phyloP scores from a whole-genome alignment of 345 rosid genomes.

The Brassica nigra region DNA sequence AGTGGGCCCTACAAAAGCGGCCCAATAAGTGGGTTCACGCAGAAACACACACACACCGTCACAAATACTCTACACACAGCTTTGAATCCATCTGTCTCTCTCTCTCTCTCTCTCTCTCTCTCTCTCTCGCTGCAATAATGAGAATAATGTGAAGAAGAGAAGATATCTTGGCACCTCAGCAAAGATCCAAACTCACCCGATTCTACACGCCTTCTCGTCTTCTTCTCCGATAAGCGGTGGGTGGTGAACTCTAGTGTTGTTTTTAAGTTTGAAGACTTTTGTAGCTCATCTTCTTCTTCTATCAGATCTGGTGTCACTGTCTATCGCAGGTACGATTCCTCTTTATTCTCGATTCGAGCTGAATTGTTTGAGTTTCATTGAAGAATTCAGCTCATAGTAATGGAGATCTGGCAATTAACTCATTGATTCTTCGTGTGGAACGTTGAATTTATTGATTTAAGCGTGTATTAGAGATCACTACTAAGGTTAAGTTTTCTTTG shows the following conservation, averaged over 20 bases:
- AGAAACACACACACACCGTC: slow-evolving; percentile 36
- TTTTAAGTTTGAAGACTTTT: not conserved
- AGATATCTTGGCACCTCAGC: slow-evolving; percentile 41
- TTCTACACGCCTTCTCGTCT: slow-evolving; percentile 27
- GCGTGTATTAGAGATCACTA: slow-evolving; percentile 1
- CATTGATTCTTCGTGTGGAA: not conserved
- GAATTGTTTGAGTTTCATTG: not conserved
- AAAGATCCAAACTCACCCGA: slow-evolving; percentile 30
- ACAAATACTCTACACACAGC: slow-evolving; percentile 37
- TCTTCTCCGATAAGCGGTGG: slow-evolving; percentile 22
- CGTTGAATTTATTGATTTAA: not conserved
- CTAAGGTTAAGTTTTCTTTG: slow-evolving; percentile 10
- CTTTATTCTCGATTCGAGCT: not conserved
- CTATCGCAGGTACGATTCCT: slow-evolving; percentile 24
- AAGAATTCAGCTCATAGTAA: slow-evolving; percentile 15
- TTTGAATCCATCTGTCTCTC: slow-evolving; percentile 36
- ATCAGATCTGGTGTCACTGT: slow-evolving; percentile 38
- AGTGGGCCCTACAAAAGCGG: slow-evolving; percentile 40
- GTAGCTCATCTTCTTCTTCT: not conserved
- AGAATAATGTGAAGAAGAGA: slow-evolving; percentile 35
- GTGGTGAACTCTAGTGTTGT: slow-evolving; percentile 9
- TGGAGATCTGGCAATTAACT: slow-evolving; percentile 28
- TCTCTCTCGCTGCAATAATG: slow-evolving; percentile 28
- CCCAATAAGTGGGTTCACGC: slow-evolving; percentile 45
- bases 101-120: slow-evolving; percentile 31